Evolutionary conservation across 768 basidiomycete species (phyloP), one percentile per base, ranked within the genome.

Genomic region (Royoungia palumana): DNA sequence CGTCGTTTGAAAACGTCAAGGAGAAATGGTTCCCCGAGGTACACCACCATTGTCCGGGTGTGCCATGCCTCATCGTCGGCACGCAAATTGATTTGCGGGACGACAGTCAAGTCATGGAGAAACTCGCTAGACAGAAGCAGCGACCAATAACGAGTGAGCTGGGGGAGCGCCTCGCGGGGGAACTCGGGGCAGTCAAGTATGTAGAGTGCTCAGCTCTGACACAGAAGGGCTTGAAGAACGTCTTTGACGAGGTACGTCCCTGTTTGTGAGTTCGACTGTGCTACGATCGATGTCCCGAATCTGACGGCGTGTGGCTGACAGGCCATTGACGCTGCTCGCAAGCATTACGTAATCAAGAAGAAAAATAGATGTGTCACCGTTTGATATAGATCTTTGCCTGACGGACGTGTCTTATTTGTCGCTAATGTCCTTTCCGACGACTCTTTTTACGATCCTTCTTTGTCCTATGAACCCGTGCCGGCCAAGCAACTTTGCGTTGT

Each of bases 11-110:
- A 73, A 98, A 99, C 87, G 95, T 99, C 64, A 98, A 96, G 81
- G 96, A 99, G 75, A 99, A 99, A 70, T 99, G 96, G 96, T 96
- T 98, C 81, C 96, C 96, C 6, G 96, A 99, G 75, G 95, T 99
- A 46, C 94, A 94, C 68, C 96, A 98, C 68, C 96, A 99, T 66
- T 99, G 96, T 78, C 96, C 96, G 14, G 95, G 96, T 42, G 95
- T 97, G 49, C 94, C 95, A 58, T 97, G 95, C 80, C 83, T 99
- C 63, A 97, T 99, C 64, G 95, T 99, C 49, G 96, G 96, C 57
- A 99, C 96, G 41, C 96, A 99, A 75, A 79, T 96, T 66, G 96
- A 99, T 80, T 70, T 99, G 71, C 80, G 95, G 68, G 94, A 97
- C 62, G 96, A 99, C 65, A 71, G 80, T 21, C 83, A 87, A 67